phyloP scores from a whole-genome alignment of 2,329 filamentous ascomycete genomes.

The Aaosphaeria arxii region DNA sequence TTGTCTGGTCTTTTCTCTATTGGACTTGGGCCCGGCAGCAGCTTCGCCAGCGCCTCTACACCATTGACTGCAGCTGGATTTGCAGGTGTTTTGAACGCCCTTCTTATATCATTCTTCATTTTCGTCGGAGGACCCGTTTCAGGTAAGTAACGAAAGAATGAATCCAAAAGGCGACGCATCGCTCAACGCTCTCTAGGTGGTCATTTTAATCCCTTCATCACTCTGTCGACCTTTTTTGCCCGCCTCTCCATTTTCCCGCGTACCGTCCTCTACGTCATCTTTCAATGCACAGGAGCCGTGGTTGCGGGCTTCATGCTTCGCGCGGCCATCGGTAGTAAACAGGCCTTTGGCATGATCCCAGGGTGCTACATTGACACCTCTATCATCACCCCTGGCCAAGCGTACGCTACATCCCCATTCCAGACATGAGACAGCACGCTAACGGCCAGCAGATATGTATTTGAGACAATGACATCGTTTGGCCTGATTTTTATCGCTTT shows the following conservation, averaged over 20 bases:
- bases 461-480: slow-evolving; percentile 49
- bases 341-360: slow-evolving; percentile 3
- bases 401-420: slow-evolving; percentile 12
- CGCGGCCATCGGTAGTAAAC: slow-evolving; percentile 5
- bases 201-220: slow-evolving; percentile 55
- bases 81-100: slow-evolving; percentile 39
- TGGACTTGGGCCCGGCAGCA: slow-evolving; percentile 8
- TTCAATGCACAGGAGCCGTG: slow-evolving; percentile 46
- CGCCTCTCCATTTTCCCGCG: slow-evolving; percentile 50
- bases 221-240: slow-evolving; percentile 51
- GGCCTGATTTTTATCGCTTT: slow-evolving; percentile 50
- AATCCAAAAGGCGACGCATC: background rate
- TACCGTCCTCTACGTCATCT: slow-evolving; percentile 46
- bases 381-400: slow-evolving; percentile 38
- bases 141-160: slow-evolving; percentile 1
- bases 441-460: slow-evolving; percentile 32
- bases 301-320: slow-evolving; percentile 45
- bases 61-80: slow-evolving; percentile 23
- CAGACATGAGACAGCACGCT: no score
- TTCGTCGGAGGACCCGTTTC: slow-evolving; percentile 49
- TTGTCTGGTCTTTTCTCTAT: slow-evolving; percentile 15
- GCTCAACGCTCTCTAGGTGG: slow-evolving; percentile 33
- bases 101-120: slow-evolving; percentile 48
- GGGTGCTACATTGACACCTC: slow-evolving; percentile 27
- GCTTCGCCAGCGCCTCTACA: slow-evolving; percentile 8